Base-by-base conservation (phyloP, 768 basidiomycete species). In the Collybia nuda region DNA sequence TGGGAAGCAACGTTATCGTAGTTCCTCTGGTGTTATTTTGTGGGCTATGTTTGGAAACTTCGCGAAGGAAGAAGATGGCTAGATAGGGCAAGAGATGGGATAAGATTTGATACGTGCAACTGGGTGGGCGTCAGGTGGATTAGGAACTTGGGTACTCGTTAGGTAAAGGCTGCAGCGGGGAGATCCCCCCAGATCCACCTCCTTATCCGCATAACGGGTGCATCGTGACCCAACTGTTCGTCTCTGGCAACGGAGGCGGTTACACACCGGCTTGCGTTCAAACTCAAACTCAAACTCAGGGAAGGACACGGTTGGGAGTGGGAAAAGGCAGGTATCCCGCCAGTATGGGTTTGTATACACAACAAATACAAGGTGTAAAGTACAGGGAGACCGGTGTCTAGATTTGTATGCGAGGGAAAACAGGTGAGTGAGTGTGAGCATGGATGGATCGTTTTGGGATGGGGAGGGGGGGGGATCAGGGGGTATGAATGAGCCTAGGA, bases 341-440 rank as follows among this genome's bases (percentile, higher is more conserved):
- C 37, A 39, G 29, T 51, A 41, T 44, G 46, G 43, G 39, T 42
- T 19, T 51, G 38, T 19, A 53, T 60, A 58, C 56, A 60, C 32
- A 41, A 56, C 56, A 57, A 43, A 56, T 60, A 56, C 56, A 57
- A 44, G 44, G 38, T 35, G 49, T 56, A 50, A 53, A 40, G 48
- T 56, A 59, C 58, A 56, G 51, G 24, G 39, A 40, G 44, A 40
- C 52, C 56, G 56, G 45, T 42, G 43, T 62, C 61, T 62, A 62
- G 43, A 47, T 51, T 54, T 55, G 56, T 62, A 60, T 57, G 60
- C 52, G 23, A 19, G 24, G 32, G 29, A 45, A n/a, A 37, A 35
- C 37, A 42, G 35, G 12, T 39, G 23, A 53, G 37, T 19, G 51
- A 50, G 19, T 15, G 47, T 46, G 22, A 39, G 44, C 44, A 39